Evolutionary conservation across 129 eudicot genomes (phyloP).

Genomic region (Erigeron canadensis): DNA sequence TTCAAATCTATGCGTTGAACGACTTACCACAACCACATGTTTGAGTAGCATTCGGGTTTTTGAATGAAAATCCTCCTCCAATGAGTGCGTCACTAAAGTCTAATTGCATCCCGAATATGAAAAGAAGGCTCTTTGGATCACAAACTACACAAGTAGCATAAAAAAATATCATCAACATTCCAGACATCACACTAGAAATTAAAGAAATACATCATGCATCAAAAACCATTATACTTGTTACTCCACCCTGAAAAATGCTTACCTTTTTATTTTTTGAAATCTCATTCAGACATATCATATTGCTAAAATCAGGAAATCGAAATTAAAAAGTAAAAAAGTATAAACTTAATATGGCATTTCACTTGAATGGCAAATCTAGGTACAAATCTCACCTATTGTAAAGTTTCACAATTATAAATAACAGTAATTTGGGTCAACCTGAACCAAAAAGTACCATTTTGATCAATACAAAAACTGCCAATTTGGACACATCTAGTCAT

Average conservation of each 20-base stretch:
- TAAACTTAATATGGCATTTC: neutral
- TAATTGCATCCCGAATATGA: conserved; percentile 87
- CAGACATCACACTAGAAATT: neutral
- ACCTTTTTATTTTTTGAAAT: neutral
- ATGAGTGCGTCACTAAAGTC: conserved; percentile 98
- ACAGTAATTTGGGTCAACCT: neutral
- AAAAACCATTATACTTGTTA: neutral
- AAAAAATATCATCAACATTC: conserved; percentile 12
- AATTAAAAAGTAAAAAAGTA: neutral
- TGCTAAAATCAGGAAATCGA: neutral
- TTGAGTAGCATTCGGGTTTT: conserved; percentile 96
- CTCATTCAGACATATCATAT: too few relatives aligned
- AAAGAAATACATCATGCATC: neutral
- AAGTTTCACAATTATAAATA: neutral
- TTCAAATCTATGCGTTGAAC: conserved; percentile 77
- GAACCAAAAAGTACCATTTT: neutral
- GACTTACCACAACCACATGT: conserved; percentile 99
- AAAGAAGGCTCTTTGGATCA: conserved; percentile 99
- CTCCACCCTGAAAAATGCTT: neutral
- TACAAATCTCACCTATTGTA: neutral
- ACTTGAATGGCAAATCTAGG: neutral
- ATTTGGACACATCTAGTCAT: neutral
- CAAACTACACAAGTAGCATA: conserved; percentile 58
- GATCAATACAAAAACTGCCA: neutral
- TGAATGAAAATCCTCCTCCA: conserved; percentile 95